Evolutionary conservation across 2,329 filamentous ascomycete species (phyloP).

Genomic region (Penicillium brevicompactum): DNA sequence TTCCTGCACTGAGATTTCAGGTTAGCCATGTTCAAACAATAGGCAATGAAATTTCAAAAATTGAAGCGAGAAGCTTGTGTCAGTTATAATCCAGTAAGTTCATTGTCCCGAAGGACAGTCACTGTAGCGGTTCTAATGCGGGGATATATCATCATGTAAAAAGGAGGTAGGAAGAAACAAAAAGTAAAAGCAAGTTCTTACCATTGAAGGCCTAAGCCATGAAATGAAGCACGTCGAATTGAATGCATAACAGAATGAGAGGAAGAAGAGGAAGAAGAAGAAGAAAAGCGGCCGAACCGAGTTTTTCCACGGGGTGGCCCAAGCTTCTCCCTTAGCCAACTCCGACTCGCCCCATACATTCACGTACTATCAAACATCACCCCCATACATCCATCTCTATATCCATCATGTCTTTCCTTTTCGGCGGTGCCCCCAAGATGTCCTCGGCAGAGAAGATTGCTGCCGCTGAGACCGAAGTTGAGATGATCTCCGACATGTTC

Average conservation of each 20-base stretch:
- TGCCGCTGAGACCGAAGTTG: constrained; percentile 93
- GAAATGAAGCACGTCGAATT: constrained; percentile 38
- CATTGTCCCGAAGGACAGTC: constrained; percentile 55
- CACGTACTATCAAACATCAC: not conserved
- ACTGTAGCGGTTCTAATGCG: constrained; percentile 69
- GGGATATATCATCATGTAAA: constrained; percentile 47
- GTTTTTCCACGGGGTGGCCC: constrained; percentile 26
- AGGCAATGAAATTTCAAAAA: constrained; percentile 18
- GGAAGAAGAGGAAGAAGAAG: constrained; percentile 11
- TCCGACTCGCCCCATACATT: not conserved
- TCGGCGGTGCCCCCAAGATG: constrained; percentile 75
- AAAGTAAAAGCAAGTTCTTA: constrained; percentile 29
- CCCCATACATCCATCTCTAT: constrained; percentile 11
- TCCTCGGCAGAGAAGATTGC: constrained; percentile 97
- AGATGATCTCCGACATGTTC: constrained; percentile 98
- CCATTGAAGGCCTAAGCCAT: constrained; percentile 36
- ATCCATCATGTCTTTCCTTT: constrained; percentile 70
- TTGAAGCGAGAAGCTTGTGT: constrained; percentile 11
- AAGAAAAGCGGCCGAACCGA: constrained; percentile 21
- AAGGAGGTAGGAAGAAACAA: constrained; percentile 6
- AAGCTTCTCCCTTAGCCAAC: constrained; percentile 27
- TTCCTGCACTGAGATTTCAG: constrained; percentile 28
- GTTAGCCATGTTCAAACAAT: constrained; percentile 23
- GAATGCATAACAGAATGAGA: constrained; percentile 38
- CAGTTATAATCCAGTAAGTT: constrained; percentile 32